These are phyloP conservation scores for Botrytis sinoallii DNA, from an alignment of 2,329 filamentous ascomycete species.

Conservation along the genomic window DNA sequence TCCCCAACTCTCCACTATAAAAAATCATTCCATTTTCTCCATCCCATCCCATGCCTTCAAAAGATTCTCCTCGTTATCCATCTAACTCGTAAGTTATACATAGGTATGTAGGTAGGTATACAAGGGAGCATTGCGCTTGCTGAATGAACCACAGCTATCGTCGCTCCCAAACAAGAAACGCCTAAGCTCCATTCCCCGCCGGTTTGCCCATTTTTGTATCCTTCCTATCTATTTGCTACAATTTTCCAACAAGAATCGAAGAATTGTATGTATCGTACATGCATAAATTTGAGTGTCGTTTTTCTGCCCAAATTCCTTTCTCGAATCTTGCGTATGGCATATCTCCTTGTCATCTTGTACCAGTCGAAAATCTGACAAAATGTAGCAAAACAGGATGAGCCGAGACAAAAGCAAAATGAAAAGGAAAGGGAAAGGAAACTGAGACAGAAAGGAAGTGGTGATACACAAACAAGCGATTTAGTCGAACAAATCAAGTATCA, in stretches of 20 bases:
- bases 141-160: not conserved
- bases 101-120: not conserved
- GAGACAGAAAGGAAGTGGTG: not conserved
- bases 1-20: not conserved
- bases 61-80: not conserved
- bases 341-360: not conserved
- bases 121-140: not conserved
- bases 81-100: not conserved
- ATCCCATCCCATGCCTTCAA: not conserved
- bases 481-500: not conserved
- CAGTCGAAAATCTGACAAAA: not conserved
- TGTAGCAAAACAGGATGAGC: not conserved
- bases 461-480: slow-evolving; percentile 9
- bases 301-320: not conserved
- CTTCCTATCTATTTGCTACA: not conserved
- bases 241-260: not conserved
- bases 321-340: not conserved
- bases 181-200: not conserved
- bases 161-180: not conserved
- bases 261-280: slow-evolving; percentile 1
- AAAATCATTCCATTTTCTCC: not conserved
- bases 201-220: not conserved
- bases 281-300: not conserved
- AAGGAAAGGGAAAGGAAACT: not conserved
- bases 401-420: no score